Evolutionary conservation across 1,139 yeast species (phyloP), one percentile per base, ranked within the genome.

Genomic region (Suhomyces wounanorum): DNA sequence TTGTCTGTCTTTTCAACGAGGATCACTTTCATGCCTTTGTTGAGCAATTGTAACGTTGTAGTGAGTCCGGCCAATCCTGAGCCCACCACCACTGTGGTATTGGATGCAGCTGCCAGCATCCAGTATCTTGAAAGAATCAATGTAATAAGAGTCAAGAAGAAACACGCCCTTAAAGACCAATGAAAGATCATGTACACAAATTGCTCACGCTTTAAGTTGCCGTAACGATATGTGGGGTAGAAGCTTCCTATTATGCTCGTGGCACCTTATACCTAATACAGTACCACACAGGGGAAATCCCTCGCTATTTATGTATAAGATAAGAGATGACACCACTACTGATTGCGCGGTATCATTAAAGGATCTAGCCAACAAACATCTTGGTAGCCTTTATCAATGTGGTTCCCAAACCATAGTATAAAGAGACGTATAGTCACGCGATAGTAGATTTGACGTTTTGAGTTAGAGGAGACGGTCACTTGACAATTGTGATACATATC

Each of bases 61-160:
- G 75, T 68, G 35, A 73, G 57, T 1, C 77, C 77, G 11, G 76
- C 77, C 25, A 72, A 56, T 0, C 77, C 77, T 3, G 71, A 63
- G 0, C 77, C 77, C 5, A 73, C 62, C 10, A 73, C 69, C 21
- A 70, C 42, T 13, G 55, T 49, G 35, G 53, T 45, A 40, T 28
- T 26, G 38, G 37, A 28, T 11, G 45, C 43, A 13, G 47, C 43
- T 3, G 47, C 28, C 51, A 44, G 47, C 48, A 44, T 44, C 40
- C 38, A 40, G 21, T 26, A 35, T 21, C 25, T 13, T 8, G 39
- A 23, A 16, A 47, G 11, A 30, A 47, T 13, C 35, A 38, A 37
- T 8, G 44, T 41, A 11, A 17, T 36, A 18, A 41, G 26, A 30
- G 40, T 18, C 8, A 36, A 28, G 36, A 49, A 30, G 21, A 44